phyloP scores from a whole-genome alignment of 2,329 filamentous ascomycete genomes.

The Alternaria incomplexa region DNA sequence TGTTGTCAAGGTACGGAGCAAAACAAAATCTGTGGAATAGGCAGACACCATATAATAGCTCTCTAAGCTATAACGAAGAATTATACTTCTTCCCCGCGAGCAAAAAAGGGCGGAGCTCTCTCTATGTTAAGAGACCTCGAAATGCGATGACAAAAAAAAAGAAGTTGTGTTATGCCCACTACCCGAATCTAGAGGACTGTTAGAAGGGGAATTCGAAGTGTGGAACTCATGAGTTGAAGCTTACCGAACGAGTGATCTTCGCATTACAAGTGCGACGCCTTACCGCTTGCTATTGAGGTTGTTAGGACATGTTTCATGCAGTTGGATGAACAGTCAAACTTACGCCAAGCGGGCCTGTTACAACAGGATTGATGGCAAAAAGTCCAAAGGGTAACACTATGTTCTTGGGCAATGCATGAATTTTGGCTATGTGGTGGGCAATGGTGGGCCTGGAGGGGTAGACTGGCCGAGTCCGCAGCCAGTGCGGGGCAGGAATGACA shows the following conservation, averaged over 20 bases:
- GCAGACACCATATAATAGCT: too few species aligned
- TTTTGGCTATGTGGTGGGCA: neutral
- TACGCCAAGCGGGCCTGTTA: slow-evolving; percentile 6
- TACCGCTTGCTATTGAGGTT: slow-evolving; percentile 10
- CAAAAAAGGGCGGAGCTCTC: too few species aligned
- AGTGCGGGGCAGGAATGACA: neutral
- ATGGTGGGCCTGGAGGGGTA: neutral
- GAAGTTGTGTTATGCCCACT: neutral
- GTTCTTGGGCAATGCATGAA: neutral
- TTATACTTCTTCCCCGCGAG: too few species aligned
- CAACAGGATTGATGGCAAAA: neutral
- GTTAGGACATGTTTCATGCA: neutral
- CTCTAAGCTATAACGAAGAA: too few species aligned
- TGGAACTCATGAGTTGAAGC: neutral
- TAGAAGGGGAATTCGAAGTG: neutral
- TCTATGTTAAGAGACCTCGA: too few species aligned
- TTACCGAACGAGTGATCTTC: slow-evolving; percentile 15
- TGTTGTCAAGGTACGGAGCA: too few species aligned
- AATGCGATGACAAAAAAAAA: neutral
- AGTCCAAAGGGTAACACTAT: neutral
- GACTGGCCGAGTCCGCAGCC: neutral
- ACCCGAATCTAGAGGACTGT: neutral
- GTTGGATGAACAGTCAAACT: neutral
- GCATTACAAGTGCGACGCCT: slow-evolving; percentile 25
- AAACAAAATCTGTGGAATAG: too few species aligned